These are phyloP conservation scores for Lentinula boryana DNA, from an alignment of 768 basidiomycete species.

Conservation along the genomic window DNA sequence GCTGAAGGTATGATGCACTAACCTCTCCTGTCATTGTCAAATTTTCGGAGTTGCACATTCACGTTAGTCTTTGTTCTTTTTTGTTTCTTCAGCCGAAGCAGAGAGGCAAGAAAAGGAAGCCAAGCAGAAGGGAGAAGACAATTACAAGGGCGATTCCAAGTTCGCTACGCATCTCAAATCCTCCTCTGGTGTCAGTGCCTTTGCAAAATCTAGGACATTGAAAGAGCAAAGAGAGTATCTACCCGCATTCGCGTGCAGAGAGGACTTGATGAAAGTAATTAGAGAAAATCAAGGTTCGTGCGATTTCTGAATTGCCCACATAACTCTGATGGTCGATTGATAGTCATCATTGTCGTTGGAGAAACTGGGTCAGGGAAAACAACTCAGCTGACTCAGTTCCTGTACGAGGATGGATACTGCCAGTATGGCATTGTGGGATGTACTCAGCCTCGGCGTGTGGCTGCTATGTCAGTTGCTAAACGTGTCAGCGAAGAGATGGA, in stretches of 20 bases:
- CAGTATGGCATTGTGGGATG: constrained; percentile 88
- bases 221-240: constrained; percentile 96
- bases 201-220: constrained; percentile 75
- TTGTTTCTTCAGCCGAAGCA: constrained; percentile 48
- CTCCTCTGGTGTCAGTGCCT: constrained; percentile 70
- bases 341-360: constrained; percentile 94
- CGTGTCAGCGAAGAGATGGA: constrained; percentile 99
- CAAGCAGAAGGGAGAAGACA: constrained; percentile 48
- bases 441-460: constrained; percentile 97
- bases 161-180: constrained; percentile 92
- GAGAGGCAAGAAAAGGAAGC: constrained; percentile 42
- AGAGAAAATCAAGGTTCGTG: constrained; percentile 89
- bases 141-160: constrained; percentile 92
- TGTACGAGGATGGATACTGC: constrained; percentile 97
- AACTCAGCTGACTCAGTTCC: constrained; percentile 90
- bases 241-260: constrained; percentile 95
- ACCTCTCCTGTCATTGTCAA: constrained; percentile 9
- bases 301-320: background rate
- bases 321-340: background rate
- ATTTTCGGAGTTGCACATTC: constrained; percentile 68
- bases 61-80: constrained; percentile 41
- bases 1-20: constrained; percentile 68
- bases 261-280: constrained; percentile 82
- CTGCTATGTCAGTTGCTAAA: constrained; percentile 99
- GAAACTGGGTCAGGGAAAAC: constrained; percentile 99